Evolutionary conservation across 345 rosid genomes (phyloP), one percentile per base, ranked within the genome.

Genomic region (Psidium friedrichsthalianum): DNA sequence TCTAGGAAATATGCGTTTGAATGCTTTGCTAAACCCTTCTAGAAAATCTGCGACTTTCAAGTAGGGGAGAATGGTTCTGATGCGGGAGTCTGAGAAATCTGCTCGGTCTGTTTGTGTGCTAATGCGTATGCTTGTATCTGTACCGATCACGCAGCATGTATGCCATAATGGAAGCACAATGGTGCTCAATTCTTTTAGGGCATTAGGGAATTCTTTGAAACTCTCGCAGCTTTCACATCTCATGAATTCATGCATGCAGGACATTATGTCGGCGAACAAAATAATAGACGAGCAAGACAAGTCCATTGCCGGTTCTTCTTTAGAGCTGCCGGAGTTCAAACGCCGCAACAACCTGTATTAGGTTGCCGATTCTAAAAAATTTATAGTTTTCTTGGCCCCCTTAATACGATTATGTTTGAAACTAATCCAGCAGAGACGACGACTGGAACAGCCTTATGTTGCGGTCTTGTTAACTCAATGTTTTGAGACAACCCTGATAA

Each of bases 261-360:
- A 85, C 24, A 32, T 54, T 36, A 12, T 32, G 22, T 82, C 56
- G 55, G 20, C 4, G 56, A 85, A 87, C 27, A 29, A 56, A 53
- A 83, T 82, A 25, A 87, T 89, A 42, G n/a, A 56, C 54, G 87
- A 90, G 24, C 86, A 85, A 61, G 89, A 85, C 82, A 86, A 85
- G 87, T 86, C 88, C 10, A 87, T 87, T 32, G 91, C 91, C n/a
- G n/a, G 86, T n/a, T 83, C 64, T 8, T 82, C 86, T 27, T 83
- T 90, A 80, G 91, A 84, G 53, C 85, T 84, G 47, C 88, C 86
- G 18, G 74, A 76, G 25, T 90, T 90, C 83, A 69, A 9, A 27
- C 51, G n/a, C 74, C 21, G 57, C 51, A 18, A 12, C 47, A 69
- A 69, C 47, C 78, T 11, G 21, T 9, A 47, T 36, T 20, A 55